Evolutionary conservation across 345 rosid species (phyloP).

Genomic region (Acer yangbiense): DNA sequence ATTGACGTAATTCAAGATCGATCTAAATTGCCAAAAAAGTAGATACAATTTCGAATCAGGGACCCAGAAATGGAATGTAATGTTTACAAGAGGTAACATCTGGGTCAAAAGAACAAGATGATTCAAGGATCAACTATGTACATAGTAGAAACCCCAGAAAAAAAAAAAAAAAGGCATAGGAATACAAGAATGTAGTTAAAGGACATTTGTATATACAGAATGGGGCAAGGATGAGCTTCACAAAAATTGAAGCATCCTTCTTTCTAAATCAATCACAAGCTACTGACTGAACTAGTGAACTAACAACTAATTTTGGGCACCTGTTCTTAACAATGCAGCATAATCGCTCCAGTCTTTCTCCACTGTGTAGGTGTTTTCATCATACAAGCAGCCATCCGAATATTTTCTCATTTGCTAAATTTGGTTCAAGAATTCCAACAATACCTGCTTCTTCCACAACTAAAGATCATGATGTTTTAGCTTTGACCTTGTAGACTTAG

Average conservation of each 20-base stretch:
- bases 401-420: conserved; percentile 2
- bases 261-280: conserved; percentile 12
- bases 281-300: neutral
- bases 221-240: conserved; percentile 31
- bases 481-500: neutral
- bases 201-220: conserved; percentile 6
- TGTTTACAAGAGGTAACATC: neutral
- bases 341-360: neutral
- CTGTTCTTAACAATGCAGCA: conserved; percentile 7
- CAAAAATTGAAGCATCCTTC: conserved; percentile 28
- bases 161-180: neutral
- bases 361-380: neutral
- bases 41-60: neutral
- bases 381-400: neutral
- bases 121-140: conserved; percentile 16
- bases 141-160: conserved; percentile 6
- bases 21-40: neutral
- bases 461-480: neutral
- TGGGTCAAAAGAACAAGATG: neutral
- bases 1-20: too few species aligned
- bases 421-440: neutral
- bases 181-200: conserved; percentile 15
- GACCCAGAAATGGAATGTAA: neutral
- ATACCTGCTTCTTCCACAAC: neutral
- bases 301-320: conserved; percentile 12